Conservation (phyloP, 257 asterid species). For the Ajuga chamaepitys region DNA sequence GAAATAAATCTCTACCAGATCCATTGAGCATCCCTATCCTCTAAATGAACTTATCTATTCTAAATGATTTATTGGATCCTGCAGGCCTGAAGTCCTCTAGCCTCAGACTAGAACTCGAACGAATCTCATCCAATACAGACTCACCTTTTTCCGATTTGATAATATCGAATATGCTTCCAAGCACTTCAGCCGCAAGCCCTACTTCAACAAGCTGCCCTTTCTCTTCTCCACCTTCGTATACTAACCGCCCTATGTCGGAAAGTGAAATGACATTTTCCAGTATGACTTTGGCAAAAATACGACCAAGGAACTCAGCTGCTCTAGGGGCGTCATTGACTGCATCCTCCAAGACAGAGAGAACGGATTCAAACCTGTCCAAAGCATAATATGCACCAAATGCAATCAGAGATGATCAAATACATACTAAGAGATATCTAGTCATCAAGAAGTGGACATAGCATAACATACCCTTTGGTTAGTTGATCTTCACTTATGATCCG, state of each 20-base stretch:
- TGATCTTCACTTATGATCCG: conserved; percentile 51
- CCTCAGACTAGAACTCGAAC: conserved; percentile 32
- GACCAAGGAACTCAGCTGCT: conserved; percentile 61
- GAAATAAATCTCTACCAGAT: conserved; percentile 15
- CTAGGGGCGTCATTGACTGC: conserved; percentile 61
- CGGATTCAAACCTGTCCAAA: conserved; percentile 53
- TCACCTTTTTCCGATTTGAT: conserved; percentile 57
- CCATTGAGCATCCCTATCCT: conserved; percentile 20
- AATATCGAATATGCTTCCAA: conserved; percentile 36
- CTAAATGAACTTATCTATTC: conserved; percentile 40
- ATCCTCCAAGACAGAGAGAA: conserved; percentile 51
- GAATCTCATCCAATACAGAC: conserved; percentile 40
- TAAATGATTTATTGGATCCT: conserved; percentile 20
- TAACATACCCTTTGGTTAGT: conserved; percentile 63
- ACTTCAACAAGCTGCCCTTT: conserved; percentile 41
- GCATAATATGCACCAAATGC: not conserved
- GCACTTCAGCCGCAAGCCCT: conserved; percentile 60
- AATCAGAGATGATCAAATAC: conserved; percentile 11
- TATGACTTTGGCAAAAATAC: conserved; percentile 35
- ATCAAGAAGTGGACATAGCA: not conserved
- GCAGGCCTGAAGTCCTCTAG: conserved; percentile 48
- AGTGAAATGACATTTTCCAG: conserved; percentile 38
- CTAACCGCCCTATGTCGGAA: conserved; percentile 36
- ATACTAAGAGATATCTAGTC: conserved; percentile 31
- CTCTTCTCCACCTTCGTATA: conserved; percentile 53